Base-by-base conservation (phyloP, 306 rosid genomes). In the Medicago ruthenica region DNA sequence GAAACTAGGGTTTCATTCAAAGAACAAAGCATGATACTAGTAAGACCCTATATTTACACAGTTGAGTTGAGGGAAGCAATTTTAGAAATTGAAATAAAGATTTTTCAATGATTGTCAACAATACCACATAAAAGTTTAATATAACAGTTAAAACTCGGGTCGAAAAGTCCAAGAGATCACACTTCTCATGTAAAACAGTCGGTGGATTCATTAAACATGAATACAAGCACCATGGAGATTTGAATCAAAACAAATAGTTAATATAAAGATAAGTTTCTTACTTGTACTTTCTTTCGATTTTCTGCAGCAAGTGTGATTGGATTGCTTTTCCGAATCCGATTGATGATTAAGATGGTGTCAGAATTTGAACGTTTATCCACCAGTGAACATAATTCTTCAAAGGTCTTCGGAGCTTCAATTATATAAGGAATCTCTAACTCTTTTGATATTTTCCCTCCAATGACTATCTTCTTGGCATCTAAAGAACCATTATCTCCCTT, bases 231-330 rank as follows among this genome's bases (percentile, higher is more conserved):
- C 5, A 54, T 39, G 44, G 71, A 66, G 4, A 81, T 71, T 65
- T 41, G 31, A 59, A 39, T 31, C 67, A 48, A 78, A 18, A 42
- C 55, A 67, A 80, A 55, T 13, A 24, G 50, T 36, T 21, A 45
- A 76, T 27, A 59, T 66, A 39, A 72, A 59, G 39, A 44, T 24
- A 73, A 40, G 37, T 61, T 75, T 16, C 90, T 72, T 86, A 95
- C 99, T 83, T 90, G 97, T 89, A 95, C 87, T 84, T 89, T 95
- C 85, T 89, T 92, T 75, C 88, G 88, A 80, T 95, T 95, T 89
- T 89, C 96, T 40, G 88, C 96, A 8, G 89, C 93, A 40, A 95
- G 89, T 71, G 86, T 81, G 87, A 95, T 90, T 45, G 99, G 88
- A 83, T 95, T 90, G 83, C 92, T 88, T 68, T 84, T 91, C 54